Base-by-base conservation (phyloP, 495 filamentous ascomycete genomes). In the Penicillium salamii region DNA sequence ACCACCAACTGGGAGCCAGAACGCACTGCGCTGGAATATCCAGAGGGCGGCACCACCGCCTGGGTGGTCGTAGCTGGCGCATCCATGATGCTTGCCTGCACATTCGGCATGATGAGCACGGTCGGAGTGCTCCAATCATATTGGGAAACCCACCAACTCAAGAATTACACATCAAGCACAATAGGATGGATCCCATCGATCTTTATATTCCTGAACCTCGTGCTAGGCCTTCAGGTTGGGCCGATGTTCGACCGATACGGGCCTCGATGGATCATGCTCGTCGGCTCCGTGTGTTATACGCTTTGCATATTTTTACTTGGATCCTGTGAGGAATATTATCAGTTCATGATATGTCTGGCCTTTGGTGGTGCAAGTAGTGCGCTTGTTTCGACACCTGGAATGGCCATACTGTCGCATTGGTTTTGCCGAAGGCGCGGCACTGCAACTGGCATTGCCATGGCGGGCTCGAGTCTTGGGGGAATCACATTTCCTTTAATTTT, bases 161-260 rank as follows among this genome's bases (percentile, higher is more conserved):
- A 63, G 3, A 42, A 62, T 23, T 75, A 81, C 62, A 69, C 59
- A 20, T 62, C 75, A 7, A 77, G 74, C 7, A 69, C 77, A 40
- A 76, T 85, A 26, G 82, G 81, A 17, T 87, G 82, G 83, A 80
- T 87, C 35, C 76, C 79, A 14, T 77, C 76, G 36, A 55, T 78
- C 3, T 83, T 83, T 52, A 65, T 83, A n/a, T 85, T 83, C 49
- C 65, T 83, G 20, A 75, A 78, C 20, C 76, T 83, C 23, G 77
- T 81, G 31, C 64, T 77, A 2, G 82, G 82, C 17, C 74, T 85
- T 15, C 78, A 82, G 40, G 74, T 82, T 37, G 83, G 83, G 1
- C 81, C 83, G 7, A 50, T 85, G 6, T 87, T 87, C 45, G 83
- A 87, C 54, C 65, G 70, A 0, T 72, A 78, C 46, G 82, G 82